These are phyloP conservation scores for Monoraphidium neglectum DNA, from an alignment of 139 green algal species.

Conservation along the genomic window DNA sequence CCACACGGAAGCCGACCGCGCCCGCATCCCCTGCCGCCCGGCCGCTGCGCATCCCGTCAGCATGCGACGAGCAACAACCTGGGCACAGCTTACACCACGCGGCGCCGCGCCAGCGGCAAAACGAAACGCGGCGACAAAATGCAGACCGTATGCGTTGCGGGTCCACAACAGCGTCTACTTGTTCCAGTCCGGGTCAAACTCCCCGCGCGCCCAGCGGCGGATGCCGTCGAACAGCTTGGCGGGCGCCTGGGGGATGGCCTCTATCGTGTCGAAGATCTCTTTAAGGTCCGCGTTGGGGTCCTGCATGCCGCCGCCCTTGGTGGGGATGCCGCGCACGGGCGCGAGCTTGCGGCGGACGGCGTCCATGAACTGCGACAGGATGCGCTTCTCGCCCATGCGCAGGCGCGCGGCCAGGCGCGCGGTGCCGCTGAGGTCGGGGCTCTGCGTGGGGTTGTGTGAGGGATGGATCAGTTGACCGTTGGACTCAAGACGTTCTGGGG, in stretches of 20 bases:
- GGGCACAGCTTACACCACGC: too few species aligned
- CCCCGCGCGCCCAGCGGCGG: slow-evolving; percentile 47
- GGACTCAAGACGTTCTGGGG: too few species aligned
- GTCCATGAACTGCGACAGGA: slow-evolving; percentile 75
- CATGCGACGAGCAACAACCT: too few species aligned
- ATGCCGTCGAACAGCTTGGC: slow-evolving; percentile 63
- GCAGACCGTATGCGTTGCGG: too few species aligned
- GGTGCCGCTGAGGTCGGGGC: slow-evolving; percentile 16
- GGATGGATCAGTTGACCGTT: too few species aligned
- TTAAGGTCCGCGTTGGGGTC: slow-evolving; percentile 92
- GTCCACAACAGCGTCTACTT: too few species aligned
- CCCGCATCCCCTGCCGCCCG: too few species aligned
- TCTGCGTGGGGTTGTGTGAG: slow-evolving; percentile 4
- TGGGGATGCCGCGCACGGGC: slow-evolving; percentile 96
- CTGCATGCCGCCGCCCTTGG: slow-evolving; percentile 81
- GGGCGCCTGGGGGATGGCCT: slow-evolving; percentile 73
- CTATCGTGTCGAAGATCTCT: slow-evolving; percentile 93
- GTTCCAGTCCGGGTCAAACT: slow-evolving; percentile 34
- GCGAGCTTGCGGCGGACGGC: slow-evolving; percentile 80
- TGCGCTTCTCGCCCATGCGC: slow-evolving; percentile 71
- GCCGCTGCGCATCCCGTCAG: too few species aligned
- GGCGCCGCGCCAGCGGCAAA: too few species aligned
- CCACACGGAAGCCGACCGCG: too few species aligned
- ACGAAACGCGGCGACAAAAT: too few species aligned
- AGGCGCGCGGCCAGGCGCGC: slow-evolving; percentile 66